Evolutionary conservation across 441 rosid genomes (phyloP), one percentile per base, ranked within the genome.

Genomic region (Gossypium lobatum): DNA sequence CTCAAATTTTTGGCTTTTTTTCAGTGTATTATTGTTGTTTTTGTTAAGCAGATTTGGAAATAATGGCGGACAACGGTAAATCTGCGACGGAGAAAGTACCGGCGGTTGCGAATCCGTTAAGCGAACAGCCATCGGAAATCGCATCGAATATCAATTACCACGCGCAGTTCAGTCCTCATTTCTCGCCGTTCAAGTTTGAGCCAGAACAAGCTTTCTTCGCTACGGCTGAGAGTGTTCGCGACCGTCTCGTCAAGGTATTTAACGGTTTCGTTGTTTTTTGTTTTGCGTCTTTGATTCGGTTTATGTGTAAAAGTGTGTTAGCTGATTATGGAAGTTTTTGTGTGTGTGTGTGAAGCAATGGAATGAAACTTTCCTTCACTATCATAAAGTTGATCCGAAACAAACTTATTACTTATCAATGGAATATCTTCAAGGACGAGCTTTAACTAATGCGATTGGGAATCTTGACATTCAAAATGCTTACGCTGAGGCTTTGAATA

Each of bases 341-440:
- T 34, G 1, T 37, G 0, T 37, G 46, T 1, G 54, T 31, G 18
- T 80, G 80, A 85, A 95, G 98, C 97, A 90, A 80, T 95, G 98
- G 99, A 89, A 95, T 31, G 95, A 89, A 83, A 95, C 98, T 57
- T 90, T 85, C 80, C 58, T 84, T 75, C 97, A 95, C 69, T 91
- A 82, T 76, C 83, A 91, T 85, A 86, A 88, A 81, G 90, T 83
- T 34, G 88, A 89, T 85, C 98, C 98, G 6, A 93, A 95, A 69
- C 98, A 95, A 82, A 93, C 93, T 0, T 95, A 95, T 75, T 95
- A 95, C 85, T 80, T 95, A 72, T 95, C 99, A 34, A 95, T 95
- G 99, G 98, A 95, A 73, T 95, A 85, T 83, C 99, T 93, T 76
- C 99, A 91, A 91, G 99, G 99, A 66, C 90, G 99, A 64, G 92